Conservation (phyloP, 305 asterid genomes). For the Petunia hybrid region DNA sequence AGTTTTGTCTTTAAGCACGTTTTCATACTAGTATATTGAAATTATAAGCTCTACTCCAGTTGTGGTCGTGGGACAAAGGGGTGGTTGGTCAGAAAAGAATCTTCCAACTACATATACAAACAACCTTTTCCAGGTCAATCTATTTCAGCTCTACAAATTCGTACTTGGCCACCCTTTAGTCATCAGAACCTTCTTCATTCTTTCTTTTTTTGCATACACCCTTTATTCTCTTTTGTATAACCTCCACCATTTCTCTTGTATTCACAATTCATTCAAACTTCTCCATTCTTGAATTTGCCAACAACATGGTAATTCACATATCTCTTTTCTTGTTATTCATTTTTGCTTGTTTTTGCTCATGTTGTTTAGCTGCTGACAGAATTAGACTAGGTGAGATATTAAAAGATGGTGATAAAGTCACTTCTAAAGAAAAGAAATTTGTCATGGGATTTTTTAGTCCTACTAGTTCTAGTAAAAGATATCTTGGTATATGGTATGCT, state of each 20-base stretch:
- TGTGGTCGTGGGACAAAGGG: background rate
- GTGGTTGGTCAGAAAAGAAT: background rate
- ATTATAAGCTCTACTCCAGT: background rate
- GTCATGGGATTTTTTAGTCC: slow-evolving; percentile 82
- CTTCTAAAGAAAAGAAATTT: slow-evolving; percentile 55
- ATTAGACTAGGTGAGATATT: slow-evolving; percentile 43
- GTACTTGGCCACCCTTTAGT: background rate
- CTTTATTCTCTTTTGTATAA: background rate
- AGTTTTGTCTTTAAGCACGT: background rate
- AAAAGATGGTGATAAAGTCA: slow-evolving; percentile 58
- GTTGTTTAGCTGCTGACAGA: slow-evolving; percentile 42
- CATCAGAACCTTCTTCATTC: slow-evolving; percentile 24
- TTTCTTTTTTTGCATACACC: background rate
- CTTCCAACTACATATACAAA: slow-evolving; percentile 27
- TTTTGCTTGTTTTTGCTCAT: slow-evolving; percentile 34
- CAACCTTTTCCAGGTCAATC: slow-evolving; percentile 18
- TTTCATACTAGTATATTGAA: background rate
- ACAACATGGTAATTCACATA: background rate
- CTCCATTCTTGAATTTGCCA: slow-evolving; percentile 16
- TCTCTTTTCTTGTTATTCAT: slow-evolving; percentile 21
- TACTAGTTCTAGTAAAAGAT: slow-evolving; percentile 49
- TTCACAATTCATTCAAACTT: background rate
- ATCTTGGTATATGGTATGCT: slow-evolving; percentile 79
- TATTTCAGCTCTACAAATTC: slow-evolving; percentile 22
- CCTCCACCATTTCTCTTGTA: background rate